Evolutionary conservation across 2,329 filamentous ascomycete species (phyloP).

Genomic region (Rugonectria rugulosa): DNA sequence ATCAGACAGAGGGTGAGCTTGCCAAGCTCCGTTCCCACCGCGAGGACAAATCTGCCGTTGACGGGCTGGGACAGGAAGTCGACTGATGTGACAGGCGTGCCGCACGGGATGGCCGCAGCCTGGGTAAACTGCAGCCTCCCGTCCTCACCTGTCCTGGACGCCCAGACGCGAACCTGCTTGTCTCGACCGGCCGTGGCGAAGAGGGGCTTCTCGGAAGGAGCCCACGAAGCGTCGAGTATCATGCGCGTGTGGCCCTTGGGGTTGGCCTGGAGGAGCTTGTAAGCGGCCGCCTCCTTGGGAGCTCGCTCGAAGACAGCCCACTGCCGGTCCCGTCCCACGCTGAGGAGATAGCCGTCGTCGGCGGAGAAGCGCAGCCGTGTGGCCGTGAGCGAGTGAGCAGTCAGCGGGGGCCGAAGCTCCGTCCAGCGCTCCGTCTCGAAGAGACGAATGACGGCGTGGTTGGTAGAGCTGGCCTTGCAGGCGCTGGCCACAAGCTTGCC

Average conservation of each 20-base stretch:
- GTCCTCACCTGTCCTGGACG: slow-evolving; percentile 42
- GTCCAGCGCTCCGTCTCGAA: slow-evolving; percentile 90
- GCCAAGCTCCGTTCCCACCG: slow-evolving; percentile 65
- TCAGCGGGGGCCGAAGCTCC: slow-evolving; percentile 82
- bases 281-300: slow-evolving; percentile 51
- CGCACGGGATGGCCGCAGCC: slow-evolving; percentile 60
- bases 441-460: slow-evolving; percentile 92
- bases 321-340: slow-evolving; percentile 89
- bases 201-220: slow-evolving; percentile 59
- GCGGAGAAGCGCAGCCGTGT: slow-evolving; percentile 81
- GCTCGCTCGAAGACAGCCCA: slow-evolving; percentile 81
- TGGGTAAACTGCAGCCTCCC: slow-evolving; percentile 56
- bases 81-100: slow-evolving; percentile 73
- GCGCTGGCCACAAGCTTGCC: slow-evolving; percentile 84
- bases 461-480: slow-evolving; percentile 89
- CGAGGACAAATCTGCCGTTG: slow-evolving; percentile 51
- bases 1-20: slow-evolving; percentile 54
- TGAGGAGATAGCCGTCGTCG: slow-evolving; percentile 79
- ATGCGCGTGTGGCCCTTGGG: slow-evolving; percentile 90
- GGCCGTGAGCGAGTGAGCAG: slow-evolving; percentile 87
- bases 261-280: slow-evolving; percentile 69
- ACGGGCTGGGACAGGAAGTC: slow-evolving; percentile 62
- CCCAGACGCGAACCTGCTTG: slow-evolving; percentile 82
- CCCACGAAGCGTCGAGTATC: slow-evolving; percentile 91
- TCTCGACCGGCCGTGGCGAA: slow-evolving; percentile 94